phyloP scores from a whole-genome alignment of 495 filamentous ascomycete genomes.

The Penicillium coffeae region DNA sequence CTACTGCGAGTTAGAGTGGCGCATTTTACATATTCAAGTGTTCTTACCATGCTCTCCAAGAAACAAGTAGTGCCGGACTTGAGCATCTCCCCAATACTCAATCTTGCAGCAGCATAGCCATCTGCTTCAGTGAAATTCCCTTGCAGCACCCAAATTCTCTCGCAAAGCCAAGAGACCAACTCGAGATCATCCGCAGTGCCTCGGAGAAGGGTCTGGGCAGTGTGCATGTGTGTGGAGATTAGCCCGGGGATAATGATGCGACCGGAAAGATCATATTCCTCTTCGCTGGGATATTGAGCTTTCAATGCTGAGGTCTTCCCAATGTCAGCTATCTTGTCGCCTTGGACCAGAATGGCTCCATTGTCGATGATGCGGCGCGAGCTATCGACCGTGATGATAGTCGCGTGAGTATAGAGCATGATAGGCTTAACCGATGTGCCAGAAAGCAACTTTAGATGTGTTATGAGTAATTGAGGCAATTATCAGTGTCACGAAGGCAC shows the following conservation, averaged over 20 bases:
- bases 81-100: slow-evolving; percentile 50
- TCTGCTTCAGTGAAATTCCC: slow-evolving; percentile 41
- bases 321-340: slow-evolving; percentile 36
- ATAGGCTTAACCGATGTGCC: too few species aligned
- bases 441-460: too few species aligned
- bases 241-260: slow-evolving; percentile 47
- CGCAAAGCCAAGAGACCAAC: slow-evolving; percentile 45
- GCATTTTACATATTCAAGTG: neutral
- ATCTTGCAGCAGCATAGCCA: slow-evolving; percentile 43
- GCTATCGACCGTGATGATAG: slow-evolving; percentile 45
- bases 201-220: slow-evolving; percentile 46
- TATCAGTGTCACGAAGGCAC: too few species aligned
- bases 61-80: slow-evolving; percentile 50
- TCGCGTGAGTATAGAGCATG: slow-evolving; percentile 38
- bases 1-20: slow-evolving; percentile 11
- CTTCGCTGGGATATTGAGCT: slow-evolving; percentile 20
- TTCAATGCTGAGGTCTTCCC: slow-evolving; percentile 32
- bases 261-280: slow-evolving; percentile 31
- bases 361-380: slow-evolving; percentile 41
- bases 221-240: slow-evolving; percentile 49
- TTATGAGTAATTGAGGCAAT: too few species aligned
- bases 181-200: slow-evolving; percentile 45
- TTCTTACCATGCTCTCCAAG: slow-evolving; percentile 44
- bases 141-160: slow-evolving; percentile 48
- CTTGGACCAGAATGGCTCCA: slow-evolving; percentile 39